Percentiles rank a stretch among this genome's conserved stretches.
Evolutionary conservation across 2,329 filamentous ascomycete genomes (phyloP).

Genomic region (Colletotrichum sp.): DNA sequence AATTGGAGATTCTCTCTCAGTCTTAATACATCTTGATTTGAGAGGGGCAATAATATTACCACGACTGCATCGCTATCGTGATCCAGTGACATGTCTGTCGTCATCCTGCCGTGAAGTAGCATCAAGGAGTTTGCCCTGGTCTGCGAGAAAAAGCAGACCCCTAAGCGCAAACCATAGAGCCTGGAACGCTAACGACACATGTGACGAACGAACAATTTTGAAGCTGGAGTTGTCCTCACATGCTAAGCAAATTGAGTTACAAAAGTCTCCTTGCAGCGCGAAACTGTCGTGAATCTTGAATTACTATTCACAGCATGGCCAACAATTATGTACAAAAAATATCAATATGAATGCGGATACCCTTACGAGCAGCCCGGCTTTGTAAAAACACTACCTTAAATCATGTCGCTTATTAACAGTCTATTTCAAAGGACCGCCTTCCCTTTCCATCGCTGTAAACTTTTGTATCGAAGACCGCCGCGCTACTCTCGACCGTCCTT

Average conservation of each 20-base stretch:
- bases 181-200: not conserved
- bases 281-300: not conserved
- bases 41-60: not conserved
- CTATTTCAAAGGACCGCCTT: conserved; percentile 3
- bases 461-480: conserved; percentile 10
- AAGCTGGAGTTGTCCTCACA: not conserved
- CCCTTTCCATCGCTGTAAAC: not conserved
- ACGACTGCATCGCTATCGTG: rapidly evolving
- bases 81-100: not conserved
- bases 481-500: not conserved
- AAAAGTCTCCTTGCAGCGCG: rapidly evolving
- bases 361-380: not conserved
- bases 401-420: not conserved
- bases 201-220: not conserved
- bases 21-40: not conserved
- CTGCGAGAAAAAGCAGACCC: not conserved
- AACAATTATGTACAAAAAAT: not conserved
- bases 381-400: not conserved
- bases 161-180: not conserved
- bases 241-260: not conserved
- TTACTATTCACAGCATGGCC: not conserved
- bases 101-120: not conserved
- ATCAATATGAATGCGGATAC: not conserved
- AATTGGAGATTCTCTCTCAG: not conserved
- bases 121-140: not conserved